Conservation (phyloP, 768 basidiomycete genomes). For the Lactifluus rugatus region DNA sequence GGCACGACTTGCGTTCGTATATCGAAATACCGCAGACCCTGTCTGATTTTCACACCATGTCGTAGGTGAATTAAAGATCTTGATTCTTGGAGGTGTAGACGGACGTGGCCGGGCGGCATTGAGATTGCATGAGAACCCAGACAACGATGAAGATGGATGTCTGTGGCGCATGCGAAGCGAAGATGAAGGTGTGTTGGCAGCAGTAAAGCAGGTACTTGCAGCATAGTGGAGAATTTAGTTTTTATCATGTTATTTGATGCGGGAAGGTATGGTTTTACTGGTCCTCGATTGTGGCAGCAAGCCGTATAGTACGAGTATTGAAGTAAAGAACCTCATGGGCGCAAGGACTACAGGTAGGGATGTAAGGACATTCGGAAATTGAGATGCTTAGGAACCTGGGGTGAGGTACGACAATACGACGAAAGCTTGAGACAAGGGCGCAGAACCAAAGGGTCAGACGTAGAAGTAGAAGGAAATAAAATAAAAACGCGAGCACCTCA, state of each 20-base stretch:
- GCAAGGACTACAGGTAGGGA: neutral
- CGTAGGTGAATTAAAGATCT: slow-evolving; percentile 58
- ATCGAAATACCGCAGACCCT: neutral
- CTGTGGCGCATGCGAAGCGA: slow-evolving; percentile 59
- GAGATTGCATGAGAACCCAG: slow-evolving; percentile 43
- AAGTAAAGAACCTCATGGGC: no score
- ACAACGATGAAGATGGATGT: slow-evolving; percentile 53
- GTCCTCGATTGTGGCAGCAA: neutral
- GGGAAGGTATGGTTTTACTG: neutral
- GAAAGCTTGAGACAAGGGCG: no score
- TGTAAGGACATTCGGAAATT: no score
- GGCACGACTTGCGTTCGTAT: slow-evolving; percentile 21
- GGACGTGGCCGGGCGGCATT: slow-evolving; percentile 31
- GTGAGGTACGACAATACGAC: no score
- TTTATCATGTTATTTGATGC: neutral
- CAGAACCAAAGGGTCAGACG: no score
- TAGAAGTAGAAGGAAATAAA: no score
- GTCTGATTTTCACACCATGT: neutral
- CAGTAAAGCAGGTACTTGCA: slow-evolving; percentile 37
- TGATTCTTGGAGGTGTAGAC: slow-evolving; percentile 28
- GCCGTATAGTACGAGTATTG: no score
- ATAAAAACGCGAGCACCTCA: no score
- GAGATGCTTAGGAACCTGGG: no score
- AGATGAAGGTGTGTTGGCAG: slow-evolving; percentile 33
- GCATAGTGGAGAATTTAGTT: slow-evolving; percentile 11